Conservation (phyloP, 352 stramenopile genomes). For the Pythium coloratum region DNA sequence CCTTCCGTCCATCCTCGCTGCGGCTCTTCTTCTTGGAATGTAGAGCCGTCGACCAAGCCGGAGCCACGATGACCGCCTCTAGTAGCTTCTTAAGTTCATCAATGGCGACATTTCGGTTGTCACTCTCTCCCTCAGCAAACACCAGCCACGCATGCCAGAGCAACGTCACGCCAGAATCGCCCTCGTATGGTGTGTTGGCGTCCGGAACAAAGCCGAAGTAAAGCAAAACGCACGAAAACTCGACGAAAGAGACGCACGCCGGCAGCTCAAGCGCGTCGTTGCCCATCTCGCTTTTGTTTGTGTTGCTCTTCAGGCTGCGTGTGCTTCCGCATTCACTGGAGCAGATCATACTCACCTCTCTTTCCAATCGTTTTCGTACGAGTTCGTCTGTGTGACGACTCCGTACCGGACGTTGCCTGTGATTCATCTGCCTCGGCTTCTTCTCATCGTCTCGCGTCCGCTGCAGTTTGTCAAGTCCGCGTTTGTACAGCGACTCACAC, state of each 20-base stretch:
- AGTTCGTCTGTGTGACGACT: constrained; percentile 37
- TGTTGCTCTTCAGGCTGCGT: not conserved
- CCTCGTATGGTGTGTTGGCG: constrained; percentile 38
- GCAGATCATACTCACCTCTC: constrained; percentile 35
- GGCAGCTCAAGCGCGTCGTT: not conserved
- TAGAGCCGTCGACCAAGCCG: not conserved
- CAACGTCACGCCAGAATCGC: constrained; percentile 35
- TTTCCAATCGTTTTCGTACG: constrained; percentile 39
- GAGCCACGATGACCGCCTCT: constrained; percentile 25
- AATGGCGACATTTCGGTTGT: constrained; percentile 17
- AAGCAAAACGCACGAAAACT: constrained; percentile 59
- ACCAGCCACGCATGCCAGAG: constrained; percentile 56
- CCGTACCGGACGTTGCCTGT: too few species aligned
- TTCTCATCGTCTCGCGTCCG: constrained; percentile 21
- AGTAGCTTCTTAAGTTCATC: constrained; percentile 27
- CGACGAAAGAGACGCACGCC: constrained; percentile 31
- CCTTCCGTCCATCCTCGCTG: not conserved
- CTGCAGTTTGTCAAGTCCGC: constrained; percentile 38
- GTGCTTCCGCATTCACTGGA: not conserved
- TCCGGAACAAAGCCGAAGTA: constrained; percentile 58
- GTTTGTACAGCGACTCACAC: constrained; percentile 57
- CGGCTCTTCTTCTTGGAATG: not conserved
- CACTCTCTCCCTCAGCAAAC: constrained; percentile 21
- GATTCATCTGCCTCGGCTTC: not conserved
- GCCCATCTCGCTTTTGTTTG: not conserved